Evolutionary conservation across 2,329 filamentous ascomycete species (phyloP), one percentile per base, ranked within the genome.

Genomic region (Bertia moriformis): DNA sequence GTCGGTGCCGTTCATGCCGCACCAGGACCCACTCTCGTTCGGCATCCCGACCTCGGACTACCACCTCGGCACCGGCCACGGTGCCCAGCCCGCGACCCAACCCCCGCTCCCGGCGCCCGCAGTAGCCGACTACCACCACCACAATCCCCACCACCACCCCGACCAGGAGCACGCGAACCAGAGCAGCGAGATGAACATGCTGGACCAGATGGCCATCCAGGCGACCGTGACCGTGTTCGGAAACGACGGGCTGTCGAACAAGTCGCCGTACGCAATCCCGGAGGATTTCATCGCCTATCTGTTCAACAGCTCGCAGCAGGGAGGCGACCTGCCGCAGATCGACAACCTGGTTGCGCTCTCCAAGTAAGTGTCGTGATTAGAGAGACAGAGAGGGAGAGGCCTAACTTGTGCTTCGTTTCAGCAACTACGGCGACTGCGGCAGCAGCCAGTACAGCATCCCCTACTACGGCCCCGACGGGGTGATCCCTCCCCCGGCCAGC

Each of bases 401-500:
- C n/a, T n/a, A n/a, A n/a, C n/a, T n/a, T n/a, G n/a, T n/a, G n/a
- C n/a, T n/a, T n/a, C n/a, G n/a, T n/a, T 7, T 27, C 22, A n/a
- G 22, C 22, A n/a, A 7, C 22, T 10, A n/a, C 22, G 7, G 22
- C 22, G n/a, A 27, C 22, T 7, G n/a, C 22, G 7, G n/a, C n/a
- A n/a, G 22, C 22, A 27, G n/a, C 22, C 22, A 27, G 22, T 27
- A 27, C 22, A n/a, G 22, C 22, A 27, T 27, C 7, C 22, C 22
- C 7, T n/a, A 10, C 7, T 7, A 7, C 22, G 22, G 22, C 7
- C n/a, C 22, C 22, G 22, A 27, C 7, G n/a, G n/a, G n/a, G n/a
- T n/a, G n/a, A n/a, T n/a, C n/a, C 22, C n/a, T n/a, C 22, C 22
- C n/a, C 22, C 22, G 7, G 51, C 70, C 35, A 69, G 69, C 14